Conservation (phyloP, 768 basidiomycete genomes). For the Brasilioporus rufonigricans region DNA sequence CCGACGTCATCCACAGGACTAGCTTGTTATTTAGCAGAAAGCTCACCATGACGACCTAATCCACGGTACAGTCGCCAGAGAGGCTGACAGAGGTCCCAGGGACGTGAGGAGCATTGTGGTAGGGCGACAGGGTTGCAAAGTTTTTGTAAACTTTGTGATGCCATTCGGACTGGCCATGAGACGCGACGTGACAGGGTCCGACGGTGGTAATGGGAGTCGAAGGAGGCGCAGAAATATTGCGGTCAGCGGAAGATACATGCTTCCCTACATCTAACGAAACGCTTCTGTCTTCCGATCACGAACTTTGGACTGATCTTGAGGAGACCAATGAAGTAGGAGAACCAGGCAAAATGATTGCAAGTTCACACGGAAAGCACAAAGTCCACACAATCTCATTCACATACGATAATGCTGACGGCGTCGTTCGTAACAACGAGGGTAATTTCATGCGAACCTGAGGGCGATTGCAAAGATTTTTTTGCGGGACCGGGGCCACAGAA, state of each 20-base stretch:
- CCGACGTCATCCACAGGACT: background rate
- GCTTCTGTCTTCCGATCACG: too few species aligned
- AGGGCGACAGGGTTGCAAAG: constrained; percentile 39
- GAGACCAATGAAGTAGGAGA: background rate
- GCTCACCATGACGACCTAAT: constrained; percentile 39
- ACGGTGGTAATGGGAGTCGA: too few species aligned
- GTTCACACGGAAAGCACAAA: background rate
- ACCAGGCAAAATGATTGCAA: background rate
- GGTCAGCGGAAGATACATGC: background rate
- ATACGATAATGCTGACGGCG: too few species aligned
- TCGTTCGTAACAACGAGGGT: too few species aligned
- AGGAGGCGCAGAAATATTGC: constrained; percentile 6
- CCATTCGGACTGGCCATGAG: background rate
- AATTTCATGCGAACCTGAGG: background rate
- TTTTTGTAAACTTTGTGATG: constrained; percentile 4
- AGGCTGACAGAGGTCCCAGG: constrained; percentile 29
- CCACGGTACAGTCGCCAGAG: constrained; percentile 38
- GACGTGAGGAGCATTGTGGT: constrained; percentile 31
- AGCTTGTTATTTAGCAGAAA: background rate
- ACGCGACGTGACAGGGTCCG: background rate
- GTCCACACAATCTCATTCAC: background rate
- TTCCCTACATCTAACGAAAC: background rate
- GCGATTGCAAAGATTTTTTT: too few species aligned
- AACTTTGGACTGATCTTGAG: too few species aligned
- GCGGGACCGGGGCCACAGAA: too few species aligned